Evolutionary conservation across 2,329 filamentous ascomycete species (phyloP).

Genomic region (Cladosporium colombiae): DNA sequence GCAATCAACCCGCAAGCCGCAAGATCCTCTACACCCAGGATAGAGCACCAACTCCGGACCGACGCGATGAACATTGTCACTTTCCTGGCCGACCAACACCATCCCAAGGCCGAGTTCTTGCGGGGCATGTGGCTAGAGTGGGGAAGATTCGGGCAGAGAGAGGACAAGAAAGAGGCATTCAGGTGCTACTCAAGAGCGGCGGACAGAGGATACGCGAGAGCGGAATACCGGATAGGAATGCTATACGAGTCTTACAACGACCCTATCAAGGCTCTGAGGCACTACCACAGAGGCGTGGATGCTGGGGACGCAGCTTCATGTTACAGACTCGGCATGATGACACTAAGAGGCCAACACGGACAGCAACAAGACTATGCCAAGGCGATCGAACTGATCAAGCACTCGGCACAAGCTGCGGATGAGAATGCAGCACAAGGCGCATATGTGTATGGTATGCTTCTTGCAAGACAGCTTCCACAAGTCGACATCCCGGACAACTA

Average conservation of each 20-base stretch:
- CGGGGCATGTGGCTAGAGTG: slow-evolving; percentile 97
- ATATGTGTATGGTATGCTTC: slow-evolving; percentile 86
- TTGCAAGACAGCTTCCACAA: slow-evolving; percentile 87
- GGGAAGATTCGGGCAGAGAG: slow-evolving; percentile 86
- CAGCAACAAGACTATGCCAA: slow-evolving; percentile 76
- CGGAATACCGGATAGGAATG: slow-evolving; percentile 98
- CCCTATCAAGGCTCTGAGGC: slow-evolving; percentile 82
- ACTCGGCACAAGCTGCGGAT: slow-evolving; percentile 82
- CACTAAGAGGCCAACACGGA: slow-evolving; percentile 87
- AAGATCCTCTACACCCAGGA: slow-evolving; percentile 76
- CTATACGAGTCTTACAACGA: slow-evolving; percentile 96
- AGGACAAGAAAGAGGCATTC: slow-evolving; percentile 95
- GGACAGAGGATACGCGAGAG: slow-evolving; percentile 80
- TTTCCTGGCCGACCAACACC: slow-evolving; percentile 86
- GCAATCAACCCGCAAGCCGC: slow-evolving; percentile 42
- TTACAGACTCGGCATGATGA: slow-evolving; percentile 94
- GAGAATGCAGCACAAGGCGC: slow-evolving; percentile 96
- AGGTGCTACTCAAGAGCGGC: slow-evolving; percentile 82
- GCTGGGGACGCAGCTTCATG: slow-evolving; percentile 84
- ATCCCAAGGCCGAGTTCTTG: slow-evolving; percentile 93
- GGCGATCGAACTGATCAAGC: slow-evolving; percentile 79
- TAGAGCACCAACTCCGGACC: slow-evolving; percentile 82
- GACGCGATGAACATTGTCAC: slow-evolving; percentile 91
- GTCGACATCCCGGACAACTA: slow-evolving; percentile 74
- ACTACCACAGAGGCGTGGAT: slow-evolving; percentile 81